These are phyloP conservation scores for Populus ilicifolia DNA, from an alignment of 345 rosid genomes.

Conservation along the genomic window DNA sequence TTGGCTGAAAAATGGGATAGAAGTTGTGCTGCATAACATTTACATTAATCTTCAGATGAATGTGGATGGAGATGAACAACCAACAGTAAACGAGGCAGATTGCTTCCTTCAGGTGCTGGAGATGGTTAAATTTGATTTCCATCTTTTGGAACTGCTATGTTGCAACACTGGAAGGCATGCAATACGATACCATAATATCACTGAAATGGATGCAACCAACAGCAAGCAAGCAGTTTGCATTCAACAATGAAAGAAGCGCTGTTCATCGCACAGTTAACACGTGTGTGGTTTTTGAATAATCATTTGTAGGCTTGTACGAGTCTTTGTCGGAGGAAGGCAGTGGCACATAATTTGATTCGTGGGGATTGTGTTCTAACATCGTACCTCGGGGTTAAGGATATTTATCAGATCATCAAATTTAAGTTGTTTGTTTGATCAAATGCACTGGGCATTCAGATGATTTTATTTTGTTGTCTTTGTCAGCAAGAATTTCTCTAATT, in stretches of 20 bases:
- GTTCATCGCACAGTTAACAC: neutral
- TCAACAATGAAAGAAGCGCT: neutral
- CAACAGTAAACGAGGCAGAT: neutral
- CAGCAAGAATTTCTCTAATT: too few species aligned
- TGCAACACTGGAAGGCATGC: too few species aligned
- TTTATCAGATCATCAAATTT: neutral
- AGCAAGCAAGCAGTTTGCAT: neutral
- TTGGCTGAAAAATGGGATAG: neutral
- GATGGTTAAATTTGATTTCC: neutral
- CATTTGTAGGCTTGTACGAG: neutral
- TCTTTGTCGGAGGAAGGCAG: neutral
- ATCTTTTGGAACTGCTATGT: too few species aligned
- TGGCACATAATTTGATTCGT: too few species aligned
- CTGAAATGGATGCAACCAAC: neutral
- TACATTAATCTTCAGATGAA: neutral
- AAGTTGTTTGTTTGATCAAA: neutral
- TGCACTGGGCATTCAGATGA: neutral
- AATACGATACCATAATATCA: too few species aligned
- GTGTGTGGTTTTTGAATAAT: neutral
- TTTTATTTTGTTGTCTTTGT: too few species aligned
- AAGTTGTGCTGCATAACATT: neutral
- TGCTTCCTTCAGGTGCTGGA: neutral
- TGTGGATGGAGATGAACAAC: neutral
- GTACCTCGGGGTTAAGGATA: neutral
- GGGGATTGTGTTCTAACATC: neutral